These are phyloP conservation scores for Plasmodium ovale DNA, from an alignment of 169 alveolate genomes.

Conservation along the genomic window DNA sequence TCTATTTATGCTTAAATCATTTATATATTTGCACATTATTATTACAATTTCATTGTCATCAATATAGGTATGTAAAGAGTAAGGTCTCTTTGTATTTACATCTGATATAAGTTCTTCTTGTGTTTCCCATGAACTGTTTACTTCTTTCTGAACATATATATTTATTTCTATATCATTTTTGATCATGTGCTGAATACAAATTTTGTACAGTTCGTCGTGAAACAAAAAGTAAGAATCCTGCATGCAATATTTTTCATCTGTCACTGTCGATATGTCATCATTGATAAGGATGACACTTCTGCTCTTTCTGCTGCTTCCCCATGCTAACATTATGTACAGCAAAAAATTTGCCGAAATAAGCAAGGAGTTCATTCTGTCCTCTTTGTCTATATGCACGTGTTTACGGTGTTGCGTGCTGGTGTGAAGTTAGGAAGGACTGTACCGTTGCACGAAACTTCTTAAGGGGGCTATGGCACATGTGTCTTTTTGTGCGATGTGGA, in stretches of 20 bases:
- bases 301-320: no score
- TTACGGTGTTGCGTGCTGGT: no score
- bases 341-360: no score
- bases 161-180: neutral
- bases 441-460: no score
- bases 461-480: no score
- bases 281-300: neutral
- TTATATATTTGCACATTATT: constrained; percentile 9
- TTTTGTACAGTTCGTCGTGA: constrained; percentile 2
- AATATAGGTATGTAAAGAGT: neutral
- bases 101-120: neutral
- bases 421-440: no score
- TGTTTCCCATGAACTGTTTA: neutral
- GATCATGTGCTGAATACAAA: neutral
- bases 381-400: no score
- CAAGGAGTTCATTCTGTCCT: no score
- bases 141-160: constrained; percentile 15
- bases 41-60: neutral
- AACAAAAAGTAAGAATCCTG: neutral
- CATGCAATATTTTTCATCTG: no score
- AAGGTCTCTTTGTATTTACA: neutral
- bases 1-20: neutral
- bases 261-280: no score
- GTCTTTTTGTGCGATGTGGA: no score
- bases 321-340: no score